Conservation (phyloP, 345 rosid genomes). For the Nasturtium officinale region DNA sequence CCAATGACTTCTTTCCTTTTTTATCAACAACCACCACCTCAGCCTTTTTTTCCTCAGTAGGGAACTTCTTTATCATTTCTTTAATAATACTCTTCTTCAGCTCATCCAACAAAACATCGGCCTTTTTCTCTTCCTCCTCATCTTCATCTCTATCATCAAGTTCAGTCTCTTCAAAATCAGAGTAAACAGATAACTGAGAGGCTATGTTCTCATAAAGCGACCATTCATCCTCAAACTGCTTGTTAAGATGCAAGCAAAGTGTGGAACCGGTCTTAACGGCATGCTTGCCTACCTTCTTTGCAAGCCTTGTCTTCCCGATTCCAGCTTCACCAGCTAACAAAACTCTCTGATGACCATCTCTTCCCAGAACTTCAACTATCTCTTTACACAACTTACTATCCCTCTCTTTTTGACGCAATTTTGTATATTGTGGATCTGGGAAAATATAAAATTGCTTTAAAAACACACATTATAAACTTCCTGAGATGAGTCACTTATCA, state of each 20-base stretch:
- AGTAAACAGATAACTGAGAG: constrained; percentile 42
- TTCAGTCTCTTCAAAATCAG: constrained; percentile 43
- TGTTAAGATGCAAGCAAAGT: constrained; percentile 47
- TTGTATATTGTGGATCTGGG: neutral
- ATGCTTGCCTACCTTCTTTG: constrained; percentile 25
- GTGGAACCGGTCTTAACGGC: neutral
- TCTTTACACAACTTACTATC: neutral
- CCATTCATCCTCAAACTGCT: neutral
- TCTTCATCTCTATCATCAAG: constrained; percentile 39
- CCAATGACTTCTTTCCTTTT: no score
- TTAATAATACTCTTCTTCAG: neutral
- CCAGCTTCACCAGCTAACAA: constrained; percentile 46
- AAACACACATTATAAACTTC: no score
- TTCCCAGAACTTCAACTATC: neutral
- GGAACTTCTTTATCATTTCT: neutral
- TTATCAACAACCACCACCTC: no score
- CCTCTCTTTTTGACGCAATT: rapidly evolving
- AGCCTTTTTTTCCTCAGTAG: no score
- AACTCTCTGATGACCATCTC: constrained; percentile 1
- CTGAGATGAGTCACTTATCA: no score
- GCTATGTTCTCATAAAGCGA: constrained; percentile 48
- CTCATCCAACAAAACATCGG: neutral
- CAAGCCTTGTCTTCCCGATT: constrained; percentile 59
- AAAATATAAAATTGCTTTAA: neutral
- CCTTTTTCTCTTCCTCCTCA: constrained; percentile 3